phyloP scores from a whole-genome alignment of 169 alveolate genomes.

The Neospora caninum region DNA sequence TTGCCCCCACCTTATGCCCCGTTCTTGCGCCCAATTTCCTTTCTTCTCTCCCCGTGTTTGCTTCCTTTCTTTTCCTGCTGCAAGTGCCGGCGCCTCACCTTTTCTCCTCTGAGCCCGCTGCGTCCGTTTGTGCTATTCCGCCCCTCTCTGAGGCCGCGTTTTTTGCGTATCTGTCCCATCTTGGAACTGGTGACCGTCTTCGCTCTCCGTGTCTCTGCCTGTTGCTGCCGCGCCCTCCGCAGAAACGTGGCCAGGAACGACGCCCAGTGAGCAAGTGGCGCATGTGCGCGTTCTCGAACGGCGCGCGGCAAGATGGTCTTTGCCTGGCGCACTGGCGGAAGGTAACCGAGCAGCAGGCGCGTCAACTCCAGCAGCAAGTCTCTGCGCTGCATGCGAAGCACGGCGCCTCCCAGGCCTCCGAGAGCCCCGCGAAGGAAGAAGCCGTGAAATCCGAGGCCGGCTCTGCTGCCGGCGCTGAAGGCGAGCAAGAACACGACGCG shows the following conservation, averaged over 20 bases:
- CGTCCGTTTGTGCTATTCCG: no score
- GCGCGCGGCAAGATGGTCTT: background rate
- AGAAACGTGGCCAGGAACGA: background rate
- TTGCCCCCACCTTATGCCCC: no score
- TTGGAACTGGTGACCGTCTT: no score
- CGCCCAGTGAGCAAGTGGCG: conserved; percentile 23
- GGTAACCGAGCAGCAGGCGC: conserved; percentile 18
- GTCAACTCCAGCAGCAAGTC: conserved; percentile 15
- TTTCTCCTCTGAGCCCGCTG: no score
- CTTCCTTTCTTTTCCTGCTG: no score
- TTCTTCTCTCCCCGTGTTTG: no score
- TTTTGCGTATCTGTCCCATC: no score
- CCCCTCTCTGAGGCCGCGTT: no score
- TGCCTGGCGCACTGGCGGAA: conserved; percentile 36
- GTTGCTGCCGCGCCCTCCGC: background rate
- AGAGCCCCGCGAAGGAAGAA: background rate
- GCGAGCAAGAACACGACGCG: background rate
- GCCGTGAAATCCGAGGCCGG: background rate
- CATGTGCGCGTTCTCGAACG: conserved; percentile 25
- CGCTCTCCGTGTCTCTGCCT: no score
- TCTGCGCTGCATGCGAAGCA: background rate
- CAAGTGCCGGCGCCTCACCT: no score
- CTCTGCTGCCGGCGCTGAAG: background rate
- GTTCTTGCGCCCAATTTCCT: no score
- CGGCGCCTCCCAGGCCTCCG: background rate